These are phyloP conservation scores for Coelastrella sp. DNA, from an alignment of 139 green algal genomes.

Conservation along the genomic window DNA sequence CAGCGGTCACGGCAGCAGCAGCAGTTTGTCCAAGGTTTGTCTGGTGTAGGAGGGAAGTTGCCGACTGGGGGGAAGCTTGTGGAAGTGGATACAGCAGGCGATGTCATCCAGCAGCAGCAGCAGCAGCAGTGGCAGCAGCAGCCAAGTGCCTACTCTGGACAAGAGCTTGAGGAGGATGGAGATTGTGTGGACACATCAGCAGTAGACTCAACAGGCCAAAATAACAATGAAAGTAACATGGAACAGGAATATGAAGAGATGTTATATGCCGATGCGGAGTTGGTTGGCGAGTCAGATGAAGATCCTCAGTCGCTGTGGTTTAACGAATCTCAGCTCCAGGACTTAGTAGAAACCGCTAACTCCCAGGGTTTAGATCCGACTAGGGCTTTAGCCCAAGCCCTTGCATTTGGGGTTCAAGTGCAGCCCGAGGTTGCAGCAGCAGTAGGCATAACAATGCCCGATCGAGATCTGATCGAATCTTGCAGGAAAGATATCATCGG, in stretches of 20 bases:
- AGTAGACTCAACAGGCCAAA: not conserved
- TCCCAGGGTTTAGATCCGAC: slow-evolving; percentile 30
- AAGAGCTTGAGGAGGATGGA: not conserved
- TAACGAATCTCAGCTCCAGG: slow-evolving; percentile 9
- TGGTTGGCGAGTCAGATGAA: not conserved
- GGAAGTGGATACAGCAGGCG: not conserved
- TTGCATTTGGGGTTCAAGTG: slow-evolving; percentile 34
- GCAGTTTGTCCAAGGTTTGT: not conserved
- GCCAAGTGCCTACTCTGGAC: not conserved
- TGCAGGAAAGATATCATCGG: not conserved
- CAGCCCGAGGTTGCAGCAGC: not conserved
- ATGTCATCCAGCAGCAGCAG: not conserved
- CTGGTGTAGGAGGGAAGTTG: not conserved
- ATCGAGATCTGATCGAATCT: not conserved
- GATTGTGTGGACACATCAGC: not conserved
- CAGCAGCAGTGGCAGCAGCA: slow-evolving; percentile 4
- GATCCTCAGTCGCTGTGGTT: not conserved
- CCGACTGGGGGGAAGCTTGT: not conserved
- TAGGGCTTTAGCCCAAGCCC: slow-evolving; percentile 31
- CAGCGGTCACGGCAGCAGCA: slow-evolving; percentile 34
- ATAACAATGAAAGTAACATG: not conserved
- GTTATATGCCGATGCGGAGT: not conserved
- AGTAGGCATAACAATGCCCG: slow-evolving; percentile 9
- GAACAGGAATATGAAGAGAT: not conserved
- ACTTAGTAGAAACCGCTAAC: slow-evolving; percentile 2